Evolutionary conservation across 2,329 filamentous ascomycete species (phyloP), one percentile per base, ranked within the genome.

Genomic region (Claviceps maximensis): DNA sequence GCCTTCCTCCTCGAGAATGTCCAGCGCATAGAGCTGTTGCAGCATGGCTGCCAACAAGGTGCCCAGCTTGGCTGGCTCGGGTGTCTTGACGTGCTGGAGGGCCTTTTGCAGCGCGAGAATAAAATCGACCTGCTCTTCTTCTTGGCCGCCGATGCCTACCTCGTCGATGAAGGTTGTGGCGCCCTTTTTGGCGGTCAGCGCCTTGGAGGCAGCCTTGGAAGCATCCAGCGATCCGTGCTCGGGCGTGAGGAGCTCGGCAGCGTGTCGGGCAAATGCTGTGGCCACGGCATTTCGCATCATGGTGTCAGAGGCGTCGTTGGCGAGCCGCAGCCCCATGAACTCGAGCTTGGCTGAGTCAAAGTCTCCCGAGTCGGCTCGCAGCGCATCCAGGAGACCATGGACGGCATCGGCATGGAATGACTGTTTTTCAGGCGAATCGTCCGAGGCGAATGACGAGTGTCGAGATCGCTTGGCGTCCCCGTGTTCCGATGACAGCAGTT

Each of bases 301-400:
- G 58, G 84, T 79, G 63, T 95, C 91, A 1, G 89, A 90, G 2
- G 93, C 93, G 62, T 97, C 89, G 62, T 87, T 88, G 52, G 84
- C 86, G 67, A 98, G 87, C 12, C 91, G 85, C n/a, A 97, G 76
- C 47, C 89, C 87, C 74, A 90, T 95, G 57, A 98, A 86, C 66
- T 98, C 93, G 36, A 97, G 79, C 65, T 91, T 89, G 49, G 81
- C 79, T 2, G 75, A 76, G 62, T 95, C 90, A 58, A 95, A 93
- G 64, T 94, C 87, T 12, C 82, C 80, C 15, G 80, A 79, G 13
- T 83, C 81, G 23, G 83, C 85, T 50, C 86, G 84, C 44, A 97
- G 76, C 25, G 89, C 87, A 62, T 96, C 90, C 56, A 90, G 78
- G n/a, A 97, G 79, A 56, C 88, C 91, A 58, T 83, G 77, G 3